Evolutionary conservation across 108 stramenopile species (phyloP).

Genomic region (Epithemia pelagica): DNA sequence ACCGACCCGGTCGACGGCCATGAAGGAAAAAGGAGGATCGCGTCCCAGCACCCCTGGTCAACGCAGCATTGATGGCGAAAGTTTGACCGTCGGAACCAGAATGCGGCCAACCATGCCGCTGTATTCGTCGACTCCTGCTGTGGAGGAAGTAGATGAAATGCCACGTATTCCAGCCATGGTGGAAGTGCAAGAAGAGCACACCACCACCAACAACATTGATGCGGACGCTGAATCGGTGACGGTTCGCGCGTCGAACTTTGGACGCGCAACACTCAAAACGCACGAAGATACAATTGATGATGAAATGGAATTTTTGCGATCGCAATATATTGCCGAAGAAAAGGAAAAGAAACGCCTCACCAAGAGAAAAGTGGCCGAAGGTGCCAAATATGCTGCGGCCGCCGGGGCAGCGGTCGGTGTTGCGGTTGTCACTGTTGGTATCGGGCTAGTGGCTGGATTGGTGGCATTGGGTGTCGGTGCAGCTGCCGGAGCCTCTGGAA

Average conservation of each 20-base stretch:
- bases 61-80: conserved; percentile 4
- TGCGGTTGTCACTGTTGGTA: conserved; percentile 74
- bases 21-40: not conserved
- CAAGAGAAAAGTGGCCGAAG: conserved; percentile 45
- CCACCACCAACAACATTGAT: not conserved
- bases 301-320: conserved; percentile 29
- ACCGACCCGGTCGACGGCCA: not conserved
- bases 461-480: conserved; percentile 65
- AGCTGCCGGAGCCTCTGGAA: conserved; percentile 75
- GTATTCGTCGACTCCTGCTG: not conserved
- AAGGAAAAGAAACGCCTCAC: conserved; percentile 26
- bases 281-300: conserved; percentile 15
- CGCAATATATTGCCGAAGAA: conserved; percentile 21
- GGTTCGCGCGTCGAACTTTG: not conserved
- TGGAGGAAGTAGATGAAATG: not conserved
- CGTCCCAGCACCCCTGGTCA: not conserved
- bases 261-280: conserved; percentile 1
- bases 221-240: not conserved
- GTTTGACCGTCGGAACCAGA: not conserved
- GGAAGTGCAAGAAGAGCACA: conserved; percentile 4
- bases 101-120: not conserved
- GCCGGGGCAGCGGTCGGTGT: conserved; percentile 68
- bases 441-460: conserved; percentile 71
- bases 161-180: conserved; percentile 3
- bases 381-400: conserved; percentile 64